phyloP scores from a whole-genome alignment of 768 basidiomycete genomes.

The Trametes meyenii region DNA sequence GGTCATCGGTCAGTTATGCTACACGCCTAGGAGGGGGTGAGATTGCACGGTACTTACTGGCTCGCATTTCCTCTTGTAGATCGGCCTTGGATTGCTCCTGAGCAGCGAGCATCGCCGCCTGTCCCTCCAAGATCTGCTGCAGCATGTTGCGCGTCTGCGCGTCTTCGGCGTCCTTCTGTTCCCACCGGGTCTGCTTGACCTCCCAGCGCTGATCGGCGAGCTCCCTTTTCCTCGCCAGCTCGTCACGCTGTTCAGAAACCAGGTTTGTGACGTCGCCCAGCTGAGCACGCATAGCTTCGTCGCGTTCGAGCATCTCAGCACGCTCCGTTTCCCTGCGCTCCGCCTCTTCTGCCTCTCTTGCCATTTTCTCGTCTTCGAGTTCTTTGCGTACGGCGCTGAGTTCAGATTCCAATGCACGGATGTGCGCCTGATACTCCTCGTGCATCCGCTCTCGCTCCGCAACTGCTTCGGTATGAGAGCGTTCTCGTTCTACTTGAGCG shows the following conservation, averaged over 20 bases:
- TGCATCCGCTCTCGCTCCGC: constrained; percentile 46
- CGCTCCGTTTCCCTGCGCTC: constrained; percentile 65
- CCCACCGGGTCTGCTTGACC: constrained; percentile 60
- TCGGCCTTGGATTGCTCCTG: constrained; percentile 56
- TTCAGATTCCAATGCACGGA: constrained; percentile 31
- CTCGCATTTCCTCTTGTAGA: constrained; percentile 47
- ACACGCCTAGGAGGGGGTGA: not conserved
- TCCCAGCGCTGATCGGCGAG: constrained; percentile 63
- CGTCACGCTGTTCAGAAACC: constrained; percentile 66
- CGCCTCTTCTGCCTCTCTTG: constrained; percentile 58
- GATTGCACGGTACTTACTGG: constrained; percentile 41
- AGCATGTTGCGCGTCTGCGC: constrained; percentile 65
- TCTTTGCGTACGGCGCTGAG: constrained; percentile 39
- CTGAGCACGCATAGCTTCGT: constrained; percentile 61
- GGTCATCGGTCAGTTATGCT: not conserved
- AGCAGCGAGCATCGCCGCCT: constrained; percentile 61
- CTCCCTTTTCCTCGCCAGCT: constrained; percentile 60
- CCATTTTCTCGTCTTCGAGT: constrained; percentile 63
- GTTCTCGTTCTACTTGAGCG: constrained; percentile 56
- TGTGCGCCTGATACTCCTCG: constrained; percentile 29
- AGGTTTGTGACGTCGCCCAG: constrained; percentile 73
- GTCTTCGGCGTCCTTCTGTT: constrained; percentile 59
- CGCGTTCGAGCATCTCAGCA: constrained; percentile 58
- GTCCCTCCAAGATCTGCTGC: constrained; percentile 56
- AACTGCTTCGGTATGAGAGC: constrained; percentile 50